Base-by-base conservation (phyloP, 768 basidiomycete species). In the Agrocybe praecox region DNA sequence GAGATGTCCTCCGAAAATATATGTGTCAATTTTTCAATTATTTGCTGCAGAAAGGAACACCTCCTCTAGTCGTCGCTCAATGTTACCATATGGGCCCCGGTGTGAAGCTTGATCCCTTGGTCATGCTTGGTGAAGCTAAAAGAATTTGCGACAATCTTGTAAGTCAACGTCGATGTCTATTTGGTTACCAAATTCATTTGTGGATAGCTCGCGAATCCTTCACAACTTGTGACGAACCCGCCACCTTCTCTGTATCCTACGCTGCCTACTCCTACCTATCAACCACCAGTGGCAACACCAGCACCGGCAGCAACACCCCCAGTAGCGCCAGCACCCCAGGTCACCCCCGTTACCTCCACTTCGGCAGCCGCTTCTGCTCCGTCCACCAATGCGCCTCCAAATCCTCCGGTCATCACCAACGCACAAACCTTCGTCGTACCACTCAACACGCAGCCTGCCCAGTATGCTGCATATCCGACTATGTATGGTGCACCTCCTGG, bases 131-230 rank as follows among this genome's bases (percentile, higher is more conserved):
- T 33, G 91, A 92, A 51, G 91, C 90, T 6, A 92, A 90, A 70
- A 80, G 84, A 24, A 82, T 88, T 15, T 92, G 91, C 60, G 90
- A 93, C 70, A 82, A 81, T 19, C 80, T 93, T 23, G 90, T 92
- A 70, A 71, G 78, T 29, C 18, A 32, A 15, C 24, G 40, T 52
- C 24, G 21, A 18, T 36, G 36, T 29, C 19, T 58, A 48, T 6
- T 40, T 43, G 29, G 23, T 49, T 46, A 56, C 42, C 33, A 42
- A 60, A 65, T 42, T 56, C 55, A 36, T 57, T 50, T n/a, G 42
- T 45, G 57, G 57, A 29, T 36, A 92, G 90, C 80, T 92, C 49
- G 84, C 84, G 56, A 90, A 90, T 67, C 91, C 90, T 4, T 80
- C 84, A 22, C 86, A 86, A 65, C 67, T 92, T 29, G 86, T 88